phyloP scores from a whole-genome alignment of 2,329 filamentous ascomycete species.

The Teratosphaeriaceae sp. region DNA sequence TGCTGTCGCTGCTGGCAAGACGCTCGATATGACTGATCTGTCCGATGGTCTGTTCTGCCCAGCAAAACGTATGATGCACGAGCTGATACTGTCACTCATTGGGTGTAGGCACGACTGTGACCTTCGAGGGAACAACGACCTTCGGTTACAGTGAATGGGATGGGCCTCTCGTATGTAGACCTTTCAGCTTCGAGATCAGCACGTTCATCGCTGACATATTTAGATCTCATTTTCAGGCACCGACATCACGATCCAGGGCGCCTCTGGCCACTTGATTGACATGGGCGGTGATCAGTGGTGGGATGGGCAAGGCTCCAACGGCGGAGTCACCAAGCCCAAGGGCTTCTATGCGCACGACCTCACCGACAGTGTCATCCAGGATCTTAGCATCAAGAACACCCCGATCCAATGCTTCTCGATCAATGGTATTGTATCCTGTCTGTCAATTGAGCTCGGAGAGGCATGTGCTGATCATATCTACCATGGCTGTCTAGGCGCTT shows the following conservation, averaged over 20 bases:
- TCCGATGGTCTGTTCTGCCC: no score
- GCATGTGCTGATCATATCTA: no score
- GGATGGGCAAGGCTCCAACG: conserved; percentile 55
- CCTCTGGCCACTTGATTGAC: conserved; percentile 49
- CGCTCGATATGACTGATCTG: conserved; percentile 32
- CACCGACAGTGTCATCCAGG: conserved; percentile 43
- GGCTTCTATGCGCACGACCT: conserved; percentile 53
- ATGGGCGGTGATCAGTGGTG: conserved; percentile 53
- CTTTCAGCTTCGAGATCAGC: no score
- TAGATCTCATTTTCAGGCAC: conserved; percentile 55
- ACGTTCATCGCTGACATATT: no score
- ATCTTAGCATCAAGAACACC: conserved; percentile 49
- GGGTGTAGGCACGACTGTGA: conserved; percentile 32
- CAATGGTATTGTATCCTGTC: no score
- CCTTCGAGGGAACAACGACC: conserved; percentile 58
- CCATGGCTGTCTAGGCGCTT: no score
- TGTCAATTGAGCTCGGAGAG: no score
- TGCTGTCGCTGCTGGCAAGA: conserved; percentile 30
- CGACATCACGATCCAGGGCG: conserved; percentile 48
- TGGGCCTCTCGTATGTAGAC: conserved; percentile 58
- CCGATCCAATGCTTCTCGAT: conserved; percentile 49
- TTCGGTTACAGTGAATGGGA: conserved; percentile 62
- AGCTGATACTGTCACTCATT: no score
- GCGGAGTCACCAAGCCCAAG: conserved; percentile 58
- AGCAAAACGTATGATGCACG: no score